Conservation (phyloP, 1,284 basidiomycete species). For the Omphalotus olearius region DNA sequence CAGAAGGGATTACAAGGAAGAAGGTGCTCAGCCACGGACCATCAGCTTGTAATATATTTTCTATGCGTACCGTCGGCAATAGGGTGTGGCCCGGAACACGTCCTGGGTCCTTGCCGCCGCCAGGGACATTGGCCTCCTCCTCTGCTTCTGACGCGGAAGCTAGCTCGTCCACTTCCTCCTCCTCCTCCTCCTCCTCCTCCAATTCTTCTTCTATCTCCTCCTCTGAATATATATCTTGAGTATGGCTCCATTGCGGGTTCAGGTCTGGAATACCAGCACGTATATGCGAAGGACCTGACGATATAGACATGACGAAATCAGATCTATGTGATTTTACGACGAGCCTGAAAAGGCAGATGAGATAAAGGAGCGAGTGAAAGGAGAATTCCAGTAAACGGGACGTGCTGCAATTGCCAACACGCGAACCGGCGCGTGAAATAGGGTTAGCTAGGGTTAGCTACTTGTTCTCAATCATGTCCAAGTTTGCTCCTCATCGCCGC, state of each 20-base stretch:
- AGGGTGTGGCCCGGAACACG: conserved; percentile 59
- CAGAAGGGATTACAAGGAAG: conserved; percentile 3
- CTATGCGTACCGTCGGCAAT: conserved; percentile 55
- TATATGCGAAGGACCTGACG: neutral
- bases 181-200: conserved; percentile 22
- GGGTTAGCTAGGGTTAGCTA: too few species aligned
- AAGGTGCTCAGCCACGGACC: conserved; percentile 37
- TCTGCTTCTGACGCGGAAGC: conserved; percentile 39
- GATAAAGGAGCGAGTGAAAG: too few species aligned
- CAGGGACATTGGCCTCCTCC: conserved; percentile 31
- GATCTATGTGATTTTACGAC: neutral
- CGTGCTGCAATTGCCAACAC: too few species aligned
- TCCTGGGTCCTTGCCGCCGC: conserved; percentile 27
- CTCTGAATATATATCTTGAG: conserved; percentile 6
- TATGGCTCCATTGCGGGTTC: conserved; percentile 4
- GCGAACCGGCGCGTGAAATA: too few species aligned
- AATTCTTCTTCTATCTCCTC: conserved; percentile 8
- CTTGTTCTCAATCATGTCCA: conserved; percentile 50
- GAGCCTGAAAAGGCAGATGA: neutral
- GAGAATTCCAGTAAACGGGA: too few species aligned
- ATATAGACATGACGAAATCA: conserved; percentile 5
- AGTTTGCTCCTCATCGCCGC: conserved; percentile 69
- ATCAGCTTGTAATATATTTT: conserved; percentile 68
- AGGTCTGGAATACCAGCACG: neutral
- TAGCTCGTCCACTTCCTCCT: conserved; percentile 59